Percentiles rank a stretch among this genome's conserved stretches.
phyloP scores from a whole-genome alignment of 1,284 basidiomycete species.

The Phaffia rhodozyma region DNA sequence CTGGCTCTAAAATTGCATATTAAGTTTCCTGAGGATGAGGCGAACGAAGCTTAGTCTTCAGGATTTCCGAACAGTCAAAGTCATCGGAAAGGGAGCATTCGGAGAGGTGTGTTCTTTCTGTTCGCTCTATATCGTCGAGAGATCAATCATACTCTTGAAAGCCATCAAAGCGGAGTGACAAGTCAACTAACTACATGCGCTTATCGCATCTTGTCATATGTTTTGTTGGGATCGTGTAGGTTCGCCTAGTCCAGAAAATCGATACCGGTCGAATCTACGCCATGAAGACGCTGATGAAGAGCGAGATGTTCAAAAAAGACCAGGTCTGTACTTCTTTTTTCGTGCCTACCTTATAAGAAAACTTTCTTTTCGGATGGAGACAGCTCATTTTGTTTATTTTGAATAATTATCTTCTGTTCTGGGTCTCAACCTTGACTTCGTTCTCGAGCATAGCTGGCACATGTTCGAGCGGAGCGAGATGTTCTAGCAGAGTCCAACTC shows the following conservation, averaged over 20 bases:
- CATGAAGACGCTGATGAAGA: constrained; percentile 97
- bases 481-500: constrained; percentile 96
- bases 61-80: constrained; percentile 94
- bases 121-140: not conserved
- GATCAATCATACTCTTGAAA: not conserved
- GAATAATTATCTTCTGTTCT: not conserved
- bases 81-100: constrained; percentile 97
- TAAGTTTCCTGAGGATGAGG: constrained; percentile 65
- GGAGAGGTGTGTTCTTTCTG: constrained; percentile 55
- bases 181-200: not conserved
- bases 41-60: constrained; percentile 84
- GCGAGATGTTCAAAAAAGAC: constrained; percentile 98
- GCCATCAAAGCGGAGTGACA: not conserved
- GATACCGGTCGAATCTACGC: constrained; percentile 98
- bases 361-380: not conserved
- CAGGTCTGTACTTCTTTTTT: constrained; percentile 47
- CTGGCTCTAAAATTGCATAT: constrained; percentile 19
- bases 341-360: not conserved
- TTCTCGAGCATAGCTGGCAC: constrained; percentile 58
- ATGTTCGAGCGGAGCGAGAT: constrained; percentile 96
- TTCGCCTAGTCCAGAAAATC: constrained; percentile 88
- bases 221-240: constrained; percentile 40
- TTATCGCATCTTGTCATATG: not conserved
- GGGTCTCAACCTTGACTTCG: not conserved
- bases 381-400: not conserved